Conservation (phyloP, 176 grass and related monocot genomes). For the Eragrostis curvula region DNA sequence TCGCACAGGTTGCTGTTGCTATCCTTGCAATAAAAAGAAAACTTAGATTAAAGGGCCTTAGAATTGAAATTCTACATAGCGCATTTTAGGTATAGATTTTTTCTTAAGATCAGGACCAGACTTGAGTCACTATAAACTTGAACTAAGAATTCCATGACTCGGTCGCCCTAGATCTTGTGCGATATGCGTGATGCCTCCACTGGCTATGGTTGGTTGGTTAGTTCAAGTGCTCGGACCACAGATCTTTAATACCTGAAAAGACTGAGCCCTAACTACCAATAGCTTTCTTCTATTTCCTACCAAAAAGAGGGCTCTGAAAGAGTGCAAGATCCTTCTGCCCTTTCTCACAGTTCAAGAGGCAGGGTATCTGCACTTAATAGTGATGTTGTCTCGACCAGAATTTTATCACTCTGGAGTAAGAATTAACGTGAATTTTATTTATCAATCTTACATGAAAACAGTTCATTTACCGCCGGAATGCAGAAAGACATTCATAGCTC, state of each 20-base stretch:
- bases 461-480: not conserved
- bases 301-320: not conserved
- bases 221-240: conserved; percentile 3
- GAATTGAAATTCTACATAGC: too few species aligned
- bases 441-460: not conserved
- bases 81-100: too few species aligned
- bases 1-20: not conserved
- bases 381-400: not conserved
- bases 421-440: not conserved
- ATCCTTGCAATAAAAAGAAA: too few species aligned
- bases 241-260: conserved; percentile 20
- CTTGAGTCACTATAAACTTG: not conserved
- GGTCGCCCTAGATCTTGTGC: conserved; percentile 1
- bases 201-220: not conserved
- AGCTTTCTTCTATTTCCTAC: not conserved
- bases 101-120: not conserved
- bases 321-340: not conserved
- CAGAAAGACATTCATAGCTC: not conserved
- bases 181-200: not conserved
- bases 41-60: not conserved
- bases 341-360: conserved; percentile 8
- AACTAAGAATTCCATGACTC: not conserved
- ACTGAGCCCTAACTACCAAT: conserved; percentile 19
- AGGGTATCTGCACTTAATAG: not conserved
- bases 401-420: not conserved